These are phyloP conservation scores for Solanum hybrid DNA, from an alignment of 305 asterid species.

Conservation along the genomic window DNA sequence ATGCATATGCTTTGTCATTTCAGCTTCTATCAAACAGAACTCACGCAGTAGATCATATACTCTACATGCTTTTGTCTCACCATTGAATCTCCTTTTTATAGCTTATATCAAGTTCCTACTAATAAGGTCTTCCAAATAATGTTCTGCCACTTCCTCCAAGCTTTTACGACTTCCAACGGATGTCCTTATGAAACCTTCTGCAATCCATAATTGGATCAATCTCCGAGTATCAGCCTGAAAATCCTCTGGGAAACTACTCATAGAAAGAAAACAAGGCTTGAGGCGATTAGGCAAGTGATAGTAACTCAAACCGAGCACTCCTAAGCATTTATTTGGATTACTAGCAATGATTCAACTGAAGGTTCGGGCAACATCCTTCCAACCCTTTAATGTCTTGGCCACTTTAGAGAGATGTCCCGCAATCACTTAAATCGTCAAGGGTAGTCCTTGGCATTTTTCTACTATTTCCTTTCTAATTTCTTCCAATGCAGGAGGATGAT, in stretches of 20 bases:
- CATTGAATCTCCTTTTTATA: background rate
- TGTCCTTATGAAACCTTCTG: background rate
- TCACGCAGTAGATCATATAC: background rate
- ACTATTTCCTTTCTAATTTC: background rate
- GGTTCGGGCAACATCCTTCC: background rate
- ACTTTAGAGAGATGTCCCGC: background rate
- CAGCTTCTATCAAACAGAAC: background rate
- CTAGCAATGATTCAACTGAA: background rate
- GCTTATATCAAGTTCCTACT: background rate
- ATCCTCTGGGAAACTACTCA: background rate
- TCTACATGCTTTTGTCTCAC: background rate
- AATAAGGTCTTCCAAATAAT: background rate
- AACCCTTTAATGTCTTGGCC: background rate
- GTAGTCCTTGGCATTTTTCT: background rate
- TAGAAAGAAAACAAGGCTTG: background rate
- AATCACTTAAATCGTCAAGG: background rate
- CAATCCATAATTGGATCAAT: background rate
- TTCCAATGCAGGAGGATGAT: background rate
- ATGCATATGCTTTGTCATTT: background rate
- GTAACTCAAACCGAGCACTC: background rate
- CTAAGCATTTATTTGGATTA: background rate
- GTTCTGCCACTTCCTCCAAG: background rate
- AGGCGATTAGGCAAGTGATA: background rate
- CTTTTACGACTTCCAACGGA: background rate
- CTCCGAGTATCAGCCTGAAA: background rate